Evolutionary conservation across 2,329 filamentous ascomycete genomes (phyloP).

Genomic region (Penicillium concentricum): DNA sequence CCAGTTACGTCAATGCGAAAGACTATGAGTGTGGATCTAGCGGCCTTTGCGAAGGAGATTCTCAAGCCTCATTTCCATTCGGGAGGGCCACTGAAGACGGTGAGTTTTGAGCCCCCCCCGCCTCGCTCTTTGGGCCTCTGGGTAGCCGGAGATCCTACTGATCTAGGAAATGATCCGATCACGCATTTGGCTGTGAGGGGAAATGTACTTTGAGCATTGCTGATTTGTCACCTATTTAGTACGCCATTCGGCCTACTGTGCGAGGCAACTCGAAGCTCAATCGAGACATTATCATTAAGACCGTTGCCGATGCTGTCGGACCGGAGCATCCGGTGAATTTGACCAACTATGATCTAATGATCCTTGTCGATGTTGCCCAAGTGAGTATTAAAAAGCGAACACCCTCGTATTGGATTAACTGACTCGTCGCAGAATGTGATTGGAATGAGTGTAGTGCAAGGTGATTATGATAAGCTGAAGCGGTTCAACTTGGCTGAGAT

Average conservation of each 20-base stretch:
- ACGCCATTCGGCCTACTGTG: conserved; percentile 62
- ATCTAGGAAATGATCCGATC: background rate
- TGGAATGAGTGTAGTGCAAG: conserved; percentile 62
- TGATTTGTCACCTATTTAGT: conserved; percentile 42
- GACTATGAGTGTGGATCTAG: conserved; percentile 57
- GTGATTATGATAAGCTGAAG: conserved; percentile 61
- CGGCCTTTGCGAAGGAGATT: conserved; percentile 56
- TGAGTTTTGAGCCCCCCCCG: conserved; percentile 30
- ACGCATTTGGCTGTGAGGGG: background rate
- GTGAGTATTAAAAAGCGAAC: conserved; percentile 39
- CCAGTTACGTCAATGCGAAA: conserved; percentile 60
- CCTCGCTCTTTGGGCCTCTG: background rate
- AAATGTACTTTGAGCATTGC: conserved; percentile 1
- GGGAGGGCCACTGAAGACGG: conserved; percentile 53
- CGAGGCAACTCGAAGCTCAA: conserved; percentile 59
- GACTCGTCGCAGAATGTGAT: conserved; percentile 54
- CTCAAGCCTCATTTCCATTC: conserved; percentile 60
- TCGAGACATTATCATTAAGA: conserved; percentile 59
- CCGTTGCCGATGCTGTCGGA: conserved; percentile 58
- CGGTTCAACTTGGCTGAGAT: conserved; percentile 64
- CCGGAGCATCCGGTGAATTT: conserved; percentile 60
- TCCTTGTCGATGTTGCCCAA: conserved; percentile 63
- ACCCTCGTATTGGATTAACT: conserved; percentile 9
- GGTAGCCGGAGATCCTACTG: background rate
- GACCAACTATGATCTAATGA: conserved; percentile 59